Evolutionary conservation across 208 protist genomes (phyloP), one percentile per base, ranked within the genome.

Genomic region (Vickermania spadyakhi): DNA sequence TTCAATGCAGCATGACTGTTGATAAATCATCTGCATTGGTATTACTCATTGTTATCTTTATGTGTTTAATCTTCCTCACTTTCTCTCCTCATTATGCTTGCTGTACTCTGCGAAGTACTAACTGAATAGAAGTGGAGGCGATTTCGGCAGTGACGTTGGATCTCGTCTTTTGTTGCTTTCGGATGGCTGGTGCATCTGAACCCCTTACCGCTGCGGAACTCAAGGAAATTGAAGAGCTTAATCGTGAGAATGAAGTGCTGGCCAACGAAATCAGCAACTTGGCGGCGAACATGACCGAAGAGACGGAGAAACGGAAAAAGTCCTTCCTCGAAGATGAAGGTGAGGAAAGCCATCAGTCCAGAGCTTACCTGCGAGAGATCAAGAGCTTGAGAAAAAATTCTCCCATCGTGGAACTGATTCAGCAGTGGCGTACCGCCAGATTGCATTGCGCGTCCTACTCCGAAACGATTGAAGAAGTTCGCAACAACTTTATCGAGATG

Each of bases 401-500:
- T 13, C 68, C 52, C 1, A 59, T 89, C 1, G 62, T 84, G 62
- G 72, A 86, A 14, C 80, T 88, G 61, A 76, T 92, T n/a, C 63
- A 68, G 2, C 74, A 62, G 28, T 45, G 36, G 36, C 36, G 36
- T 7, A 18, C 36, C 11, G 64, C 84, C 4, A 59, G 78, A 0
- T 70, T 70, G 41, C 77, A 78, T 57, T 92, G 81, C 49, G 67
- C 75, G 30, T 28, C 81, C 0, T 92, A 92, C 60, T 80, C 79
- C 7, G 75, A 82, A 7, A 79, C 85, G 14, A 59, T 88, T 22
- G 85, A 88, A 70, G 81, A 92, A 61, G 70, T 73, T 14, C 63
- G 80, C 0, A 70, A 60, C 23, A 79, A 88, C 56, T 86, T 88
- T 31, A 72, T 82, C n/a, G 75, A 88, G 50, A 80, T 91, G 78